Evolutionary conservation across 331 rosid species (phyloP).

Genomic region (Prunus yedoensis): DNA sequence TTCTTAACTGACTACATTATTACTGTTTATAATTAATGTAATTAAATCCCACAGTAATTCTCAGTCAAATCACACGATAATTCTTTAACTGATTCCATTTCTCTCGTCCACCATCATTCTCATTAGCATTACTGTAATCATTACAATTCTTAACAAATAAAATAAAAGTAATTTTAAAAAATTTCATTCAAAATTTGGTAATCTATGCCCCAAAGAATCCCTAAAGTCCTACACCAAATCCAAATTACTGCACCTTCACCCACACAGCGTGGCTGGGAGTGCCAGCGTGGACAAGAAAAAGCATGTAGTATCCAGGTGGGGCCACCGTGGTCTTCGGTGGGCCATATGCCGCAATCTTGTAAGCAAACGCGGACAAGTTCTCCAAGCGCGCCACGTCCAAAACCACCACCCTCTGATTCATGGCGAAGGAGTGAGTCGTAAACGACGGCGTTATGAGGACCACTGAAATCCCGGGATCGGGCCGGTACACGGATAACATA

Average conservation of each 20-base stretch:
- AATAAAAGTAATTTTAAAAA: too few species aligned
- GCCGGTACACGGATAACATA: slow-evolving; percentile 14
- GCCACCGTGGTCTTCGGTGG: slow-evolving; percentile 47
- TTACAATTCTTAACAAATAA: not conserved
- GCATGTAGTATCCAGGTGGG: slow-evolving; percentile 72
- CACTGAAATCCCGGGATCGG: slow-evolving; percentile 16
- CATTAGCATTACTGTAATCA: not conserved
- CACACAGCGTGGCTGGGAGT: slow-evolving; percentile 63
- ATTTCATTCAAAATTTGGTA: not conserved
- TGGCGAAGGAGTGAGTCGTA: slow-evolving; percentile 62
- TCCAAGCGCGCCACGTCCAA: slow-evolving; percentile 24
- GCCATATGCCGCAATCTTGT: slow-evolving; percentile 44
- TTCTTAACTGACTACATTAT: not conserved
- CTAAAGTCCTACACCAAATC: not conserved
- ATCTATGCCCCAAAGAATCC: not conserved
- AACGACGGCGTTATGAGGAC: slow-evolving; percentile 63
- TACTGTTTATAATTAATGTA: not conserved
- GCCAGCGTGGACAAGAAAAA: slow-evolving; percentile 59
- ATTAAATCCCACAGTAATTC: not conserved
- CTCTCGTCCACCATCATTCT: not conserved
- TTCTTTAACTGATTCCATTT: not conserved
- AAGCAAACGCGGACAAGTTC: slow-evolving; percentile 23
- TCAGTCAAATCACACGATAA: not conserved
- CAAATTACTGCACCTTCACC: slow-evolving; percentile 46
- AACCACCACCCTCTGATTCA: slow-evolving; percentile 67